Evolutionary conservation across 1,139 yeast species (phyloP), one percentile per base, ranked within the genome.

Genomic region (Arxiozyma telluris): DNA sequence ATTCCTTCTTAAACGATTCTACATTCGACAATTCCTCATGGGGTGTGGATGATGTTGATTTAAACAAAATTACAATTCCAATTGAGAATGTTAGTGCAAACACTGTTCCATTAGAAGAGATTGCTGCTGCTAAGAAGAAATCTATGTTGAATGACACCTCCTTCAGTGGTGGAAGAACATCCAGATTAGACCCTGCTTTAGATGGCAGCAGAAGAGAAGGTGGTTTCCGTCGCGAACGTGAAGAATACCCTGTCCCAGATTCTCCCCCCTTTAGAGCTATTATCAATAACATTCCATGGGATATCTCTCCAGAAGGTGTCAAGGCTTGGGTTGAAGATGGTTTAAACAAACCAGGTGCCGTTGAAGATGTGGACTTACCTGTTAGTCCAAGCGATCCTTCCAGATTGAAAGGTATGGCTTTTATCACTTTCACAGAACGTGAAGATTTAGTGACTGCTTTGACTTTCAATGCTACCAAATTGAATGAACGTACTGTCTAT

Each of bases 231-330:
- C 58, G 56, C 23, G 30, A 62, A 77, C 80, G 88, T 71, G 79
- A 77, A 59, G 93, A 84, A 65, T 86, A 74, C 65, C 96, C 96
- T 48, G 77, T 94, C 58, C 99, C 99, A 50, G 95, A 90, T 65
- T 78, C 75, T 54, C 91, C 97, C 38, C 99, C 99, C 54, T 94
- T 73, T 77, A 86, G 88, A 66, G 97, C 96, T 22, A 82, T 90
- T 71, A 78, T 93, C 62, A 81, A 83, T 67, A 90, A 91, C 72
- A 80, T 94, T 68, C 90, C 96, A 56, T 87, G 89, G 84, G 93
- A 87, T 60, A 79, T 82, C 49, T 73, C 76, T 55, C 96, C 91
- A 69, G 82, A 76, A 42, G 81, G 76, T 48, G 76, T 93, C 57
- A 75, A 72, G 53, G 81, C 80, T 49, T 86, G 87, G 75, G 82